Percentiles rank a stretch among this genome's conserved stretches.
Evolutionary conservation across 495 filamentous ascomycete species (phyloP).

Genomic region (Cercophora sp.): DNA sequence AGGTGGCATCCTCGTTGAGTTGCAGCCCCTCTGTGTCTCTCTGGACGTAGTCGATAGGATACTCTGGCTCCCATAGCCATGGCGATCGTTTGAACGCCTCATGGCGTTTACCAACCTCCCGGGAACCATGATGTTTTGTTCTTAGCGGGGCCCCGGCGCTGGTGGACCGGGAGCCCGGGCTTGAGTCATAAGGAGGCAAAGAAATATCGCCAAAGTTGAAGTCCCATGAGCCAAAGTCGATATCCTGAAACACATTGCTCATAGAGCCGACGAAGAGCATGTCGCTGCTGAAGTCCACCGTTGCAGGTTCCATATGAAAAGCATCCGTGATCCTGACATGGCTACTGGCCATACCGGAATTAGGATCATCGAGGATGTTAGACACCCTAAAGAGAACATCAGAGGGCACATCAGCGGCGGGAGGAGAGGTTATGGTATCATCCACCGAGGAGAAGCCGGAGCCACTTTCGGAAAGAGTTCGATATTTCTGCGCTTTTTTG

Average conservation of each 20-base stretch:
- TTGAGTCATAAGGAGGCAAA: slow-evolving; percentile 16
- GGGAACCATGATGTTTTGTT: background rate
- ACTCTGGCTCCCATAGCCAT: slow-evolving; percentile 22
- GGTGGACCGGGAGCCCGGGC: slow-evolving; percentile 3
- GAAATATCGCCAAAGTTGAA: slow-evolving; percentile 15
- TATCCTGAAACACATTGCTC: slow-evolving; percentile 16
- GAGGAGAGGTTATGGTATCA: too few relatives aligned
- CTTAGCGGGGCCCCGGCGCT: slow-evolving; percentile 6
- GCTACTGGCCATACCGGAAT: too few relatives aligned
- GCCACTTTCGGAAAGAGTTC: slow-evolving; percentile 7
- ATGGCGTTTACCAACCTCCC: slow-evolving; percentile 15
- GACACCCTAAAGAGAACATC: too few relatives aligned
- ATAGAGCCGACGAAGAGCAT: slow-evolving; percentile 12
- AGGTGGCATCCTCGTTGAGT: slow-evolving; percentile 10
- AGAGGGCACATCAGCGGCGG: too few relatives aligned
- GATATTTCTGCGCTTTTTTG: slow-evolving; percentile 13
- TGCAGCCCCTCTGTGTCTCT: slow-evolving; percentile 15
- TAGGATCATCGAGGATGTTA: too few relatives aligned
- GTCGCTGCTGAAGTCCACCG: slow-evolving; percentile 12
- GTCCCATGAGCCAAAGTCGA: slow-evolving; percentile 23
- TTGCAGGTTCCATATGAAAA: too few relatives aligned
- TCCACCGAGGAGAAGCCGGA: too few relatives aligned
- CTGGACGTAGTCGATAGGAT: slow-evolving; percentile 17
- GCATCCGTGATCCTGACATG: too few relatives aligned
- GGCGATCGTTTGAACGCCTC: slow-evolving; percentile 23